Base-by-base conservation (phyloP, 2,329 filamentous ascomycete species). In the Sarocladiaceae sp. region DNA sequence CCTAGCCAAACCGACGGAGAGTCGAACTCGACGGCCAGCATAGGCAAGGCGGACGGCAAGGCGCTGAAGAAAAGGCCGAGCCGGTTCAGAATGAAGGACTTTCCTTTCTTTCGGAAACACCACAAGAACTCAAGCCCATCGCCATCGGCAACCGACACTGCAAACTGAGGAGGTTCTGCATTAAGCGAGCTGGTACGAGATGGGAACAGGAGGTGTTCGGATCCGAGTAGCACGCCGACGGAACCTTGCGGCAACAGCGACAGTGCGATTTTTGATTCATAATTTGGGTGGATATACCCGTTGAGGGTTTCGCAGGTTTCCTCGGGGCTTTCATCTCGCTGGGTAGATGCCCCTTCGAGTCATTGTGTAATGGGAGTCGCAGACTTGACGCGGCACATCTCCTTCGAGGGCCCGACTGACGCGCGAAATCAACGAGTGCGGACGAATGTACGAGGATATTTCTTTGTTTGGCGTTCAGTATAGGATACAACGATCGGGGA, bases 61-160 rank as follows among this genome's bases (percentile, higher is more conserved):
- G 62, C 66, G 11, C 62, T 83, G 15, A 77, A 72, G 58, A 83
- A 83, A 62, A 80, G 77, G 59, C 68, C 78, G 4, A 82, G 78
- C 54, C 68, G 78, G 32, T 83, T 83, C 53, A 68, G 76, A 50
- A 79, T 83, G 69, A 82, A 80, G 50, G 73, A 75, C 33, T 68
- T 80, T 47, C 70, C 70, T 4, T 72, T 78, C 50, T 76, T 79
- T 50, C 77, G 79, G 54, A 67, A 73, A 52, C 68, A 73, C 44
- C 71, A 77, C 52, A 77, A 75, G 58, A 59, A 60, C 45, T 53
- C 62, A 4, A 62, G 51, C 57, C 57, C 54, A 45, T 50, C 62
- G n/a, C 50, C 58, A n/a, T 51, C 62, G 11, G 50, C 58, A 15
- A 53, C 62, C 15, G 63, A 66, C 43, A 55, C 55, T 9, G 55